A percentile compares a stretch with the other conserved stretches of the same genome.
These are phyloP conservation scores for Plasmopara viticola DNA, from an alignment of 352 stramenopile genomes.

Conservation along the genomic window DNA sequence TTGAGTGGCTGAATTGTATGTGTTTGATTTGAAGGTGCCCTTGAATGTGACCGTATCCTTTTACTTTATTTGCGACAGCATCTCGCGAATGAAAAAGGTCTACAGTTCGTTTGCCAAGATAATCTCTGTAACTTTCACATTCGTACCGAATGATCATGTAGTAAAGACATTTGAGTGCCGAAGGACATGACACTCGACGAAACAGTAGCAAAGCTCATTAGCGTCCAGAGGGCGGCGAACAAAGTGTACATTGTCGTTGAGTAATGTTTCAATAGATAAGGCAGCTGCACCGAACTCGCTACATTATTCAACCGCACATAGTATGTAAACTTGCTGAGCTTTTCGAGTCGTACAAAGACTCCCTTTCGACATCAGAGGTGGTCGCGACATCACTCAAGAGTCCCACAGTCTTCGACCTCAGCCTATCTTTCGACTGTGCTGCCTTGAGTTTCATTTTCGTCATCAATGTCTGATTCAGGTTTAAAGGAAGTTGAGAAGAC, in stretches of 20 bases:
- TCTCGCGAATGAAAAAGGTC: slow-evolving; percentile 97
- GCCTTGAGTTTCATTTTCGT: slow-evolving; percentile 42
- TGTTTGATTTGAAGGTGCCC: slow-evolving; percentile 53
- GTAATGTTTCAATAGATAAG: background rate
- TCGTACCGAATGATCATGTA: slow-evolving; percentile 29
- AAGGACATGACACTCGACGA: too few relatives aligned
- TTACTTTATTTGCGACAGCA: slow-evolving; percentile 99
- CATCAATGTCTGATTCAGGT: slow-evolving; percentile 48
- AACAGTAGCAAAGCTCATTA: too few relatives aligned
- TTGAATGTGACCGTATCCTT: slow-evolving; percentile 95
- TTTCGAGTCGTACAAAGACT: too few relatives aligned
- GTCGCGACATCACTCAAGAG: slow-evolving; percentile 40
- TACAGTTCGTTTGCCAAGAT: slow-evolving; percentile 79
- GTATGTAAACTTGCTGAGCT: too few relatives aligned
- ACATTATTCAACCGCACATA: background rate
- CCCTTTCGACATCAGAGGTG: too few relatives aligned
- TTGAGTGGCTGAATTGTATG: background rate
- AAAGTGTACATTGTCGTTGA: too few relatives aligned
- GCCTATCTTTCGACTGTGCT: slow-evolving; percentile 35
- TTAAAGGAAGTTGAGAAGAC: slow-evolving; percentile 78
- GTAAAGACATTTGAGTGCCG: background rate
- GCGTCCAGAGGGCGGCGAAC: too few relatives aligned
- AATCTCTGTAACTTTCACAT: slow-evolving; percentile 78
- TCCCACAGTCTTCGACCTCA: slow-evolving; percentile 33
- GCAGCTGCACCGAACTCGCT: background rate